Percentiles rank a stretch among this genome's conserved stretches.
Conservation (phyloP, 192 early-diverging fungal species). For the Pilobolus umbonatus region DNA sequence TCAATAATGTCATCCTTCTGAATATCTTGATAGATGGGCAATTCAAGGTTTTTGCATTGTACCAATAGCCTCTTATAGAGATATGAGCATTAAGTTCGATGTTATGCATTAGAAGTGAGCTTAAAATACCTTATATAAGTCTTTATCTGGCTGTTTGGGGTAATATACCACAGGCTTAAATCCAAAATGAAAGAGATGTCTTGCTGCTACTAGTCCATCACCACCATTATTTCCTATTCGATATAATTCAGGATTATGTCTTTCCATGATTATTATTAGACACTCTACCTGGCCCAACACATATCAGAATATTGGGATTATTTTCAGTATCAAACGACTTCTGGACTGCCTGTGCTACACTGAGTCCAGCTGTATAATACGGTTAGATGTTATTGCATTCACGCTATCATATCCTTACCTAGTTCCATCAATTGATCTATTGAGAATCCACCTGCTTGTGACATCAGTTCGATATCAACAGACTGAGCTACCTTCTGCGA, state of each 20-base stretch:
- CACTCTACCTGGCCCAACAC: conserved; percentile 60
- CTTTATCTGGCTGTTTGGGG: conserved; percentile 71
- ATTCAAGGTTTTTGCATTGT: conserved; percentile 67
- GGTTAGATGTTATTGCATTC: not conserved
- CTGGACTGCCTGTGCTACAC: conserved; percentile 81
- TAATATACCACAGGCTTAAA: conserved; percentile 76
- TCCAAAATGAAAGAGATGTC: conserved; percentile 89
- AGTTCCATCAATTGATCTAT: conserved; percentile 83
- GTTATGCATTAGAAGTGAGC: not conserved
- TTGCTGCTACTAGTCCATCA: conserved; percentile 91
- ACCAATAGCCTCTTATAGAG: conserved; percentile 49
- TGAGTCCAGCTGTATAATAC: conserved; percentile 68
- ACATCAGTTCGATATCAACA: conserved; percentile 86
- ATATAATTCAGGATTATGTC: not conserved
- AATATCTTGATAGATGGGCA: conserved; percentile 51
- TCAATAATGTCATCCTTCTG: conserved; percentile 33
- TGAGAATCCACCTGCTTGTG: conserved; percentile 66
- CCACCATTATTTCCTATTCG: conserved; percentile 87
- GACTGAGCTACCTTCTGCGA: conserved; percentile 61
- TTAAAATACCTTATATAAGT: conserved; percentile 55
- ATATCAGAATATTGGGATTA: conserved; percentile 57
- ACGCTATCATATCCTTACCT: conserved; percentile 25
- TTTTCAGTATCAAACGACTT: conserved; percentile 56
- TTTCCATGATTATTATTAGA: not conserved
- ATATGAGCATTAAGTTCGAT: conserved; percentile 6